Evolutionary conservation across 1,284 basidiomycete genomes (phyloP).

Genomic region (Irpex lacteus): DNA sequence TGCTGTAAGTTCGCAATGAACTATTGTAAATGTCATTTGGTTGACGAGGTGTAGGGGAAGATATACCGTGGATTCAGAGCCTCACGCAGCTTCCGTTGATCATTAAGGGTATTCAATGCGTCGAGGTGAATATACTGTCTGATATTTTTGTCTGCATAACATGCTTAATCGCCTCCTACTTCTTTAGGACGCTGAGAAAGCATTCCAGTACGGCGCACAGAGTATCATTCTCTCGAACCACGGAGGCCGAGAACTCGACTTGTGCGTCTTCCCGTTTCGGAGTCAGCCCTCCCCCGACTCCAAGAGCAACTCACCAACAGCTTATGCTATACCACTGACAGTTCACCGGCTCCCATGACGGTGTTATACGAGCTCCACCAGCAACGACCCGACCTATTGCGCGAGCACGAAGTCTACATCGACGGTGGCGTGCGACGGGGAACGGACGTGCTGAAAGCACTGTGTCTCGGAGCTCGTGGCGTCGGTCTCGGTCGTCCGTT

Average conservation of each 20-base stretch:
- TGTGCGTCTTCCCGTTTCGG: conserved; percentile 8
- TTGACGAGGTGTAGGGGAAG: conserved; percentile 22
- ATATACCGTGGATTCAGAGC: conserved; percentile 40
- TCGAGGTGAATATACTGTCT: conserved; percentile 26
- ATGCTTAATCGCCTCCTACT: neutral
- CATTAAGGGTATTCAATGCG: conserved; percentile 46
- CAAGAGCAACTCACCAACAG: too few species aligned
- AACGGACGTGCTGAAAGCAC: conserved; percentile 71
- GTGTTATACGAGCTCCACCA: conserved; percentile 43
- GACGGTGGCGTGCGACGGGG: conserved; percentile 72
- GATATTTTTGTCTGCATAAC: neutral
- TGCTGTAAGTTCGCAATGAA: conserved; percentile 40
- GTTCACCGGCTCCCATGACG: conserved; percentile 25
- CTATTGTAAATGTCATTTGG: neutral
- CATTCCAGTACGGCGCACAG: conserved; percentile 60
- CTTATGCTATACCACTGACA: neutral
- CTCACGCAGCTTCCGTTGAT: conserved; percentile 47
- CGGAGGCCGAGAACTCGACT: conserved; percentile 66
- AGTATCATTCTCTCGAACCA: conserved; percentile 71
- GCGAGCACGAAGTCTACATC: conserved; percentile 64
- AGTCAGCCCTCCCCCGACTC: neutral
- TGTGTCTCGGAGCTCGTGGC: conserved; percentile 68
- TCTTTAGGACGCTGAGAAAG: conserved; percentile 38
- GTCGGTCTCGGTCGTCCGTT: conserved; percentile 55
- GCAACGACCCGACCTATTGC: conserved; percentile 25